Evolutionary conservation across 306 rosid species (phyloP).

Genomic region (Vachellia pachyceras): DNA sequence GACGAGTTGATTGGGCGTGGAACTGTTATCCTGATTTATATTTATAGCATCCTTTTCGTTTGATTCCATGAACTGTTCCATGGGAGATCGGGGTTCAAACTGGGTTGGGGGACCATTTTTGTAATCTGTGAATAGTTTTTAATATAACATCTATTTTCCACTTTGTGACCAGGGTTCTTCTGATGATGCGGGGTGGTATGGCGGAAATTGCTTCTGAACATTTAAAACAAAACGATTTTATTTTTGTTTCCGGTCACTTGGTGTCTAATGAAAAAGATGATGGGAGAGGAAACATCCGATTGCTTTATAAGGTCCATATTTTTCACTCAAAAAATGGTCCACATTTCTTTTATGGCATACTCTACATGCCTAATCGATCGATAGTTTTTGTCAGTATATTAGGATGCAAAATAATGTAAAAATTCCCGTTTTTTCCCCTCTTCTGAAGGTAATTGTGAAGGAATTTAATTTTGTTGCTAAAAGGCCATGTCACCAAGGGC

Average conservation of each 20-base stretch:
- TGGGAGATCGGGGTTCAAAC: not conserved
- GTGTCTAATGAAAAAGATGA: slow-evolving; percentile 41
- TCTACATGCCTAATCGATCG: not conserved
- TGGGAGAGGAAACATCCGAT: slow-evolving; percentile 29
- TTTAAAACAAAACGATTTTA: slow-evolving; percentile 63
- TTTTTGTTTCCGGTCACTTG: slow-evolving; percentile 65
- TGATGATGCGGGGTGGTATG: slow-evolving; percentile 56
- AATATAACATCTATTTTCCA: slow-evolving; percentile 11
- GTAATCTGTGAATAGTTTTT: not conserved
- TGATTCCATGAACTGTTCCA: not conserved
- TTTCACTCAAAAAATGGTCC: slow-evolving; percentile 45
- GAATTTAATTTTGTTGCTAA: slow-evolving; percentile 62
- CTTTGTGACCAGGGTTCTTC: slow-evolving; percentile 51
- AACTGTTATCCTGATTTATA: not conserved
- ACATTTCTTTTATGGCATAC: slow-evolving; percentile 9
- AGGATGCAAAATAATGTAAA: not conserved
- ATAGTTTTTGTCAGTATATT: not conserved
- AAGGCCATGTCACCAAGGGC: slow-evolving; percentile 20
- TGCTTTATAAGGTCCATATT: slow-evolving; percentile 50
- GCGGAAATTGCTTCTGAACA: slow-evolving; percentile 59
- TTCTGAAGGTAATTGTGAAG: slow-evolving; percentile 60
- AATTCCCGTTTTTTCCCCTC: not conserved
- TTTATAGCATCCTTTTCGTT: not conserved
- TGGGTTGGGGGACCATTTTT: not conserved
- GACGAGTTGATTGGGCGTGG: not conserved